Base-by-base conservation (phyloP, 2,329 filamentous ascomycete genomes). In the Trichocomaceae sp. region DNA sequence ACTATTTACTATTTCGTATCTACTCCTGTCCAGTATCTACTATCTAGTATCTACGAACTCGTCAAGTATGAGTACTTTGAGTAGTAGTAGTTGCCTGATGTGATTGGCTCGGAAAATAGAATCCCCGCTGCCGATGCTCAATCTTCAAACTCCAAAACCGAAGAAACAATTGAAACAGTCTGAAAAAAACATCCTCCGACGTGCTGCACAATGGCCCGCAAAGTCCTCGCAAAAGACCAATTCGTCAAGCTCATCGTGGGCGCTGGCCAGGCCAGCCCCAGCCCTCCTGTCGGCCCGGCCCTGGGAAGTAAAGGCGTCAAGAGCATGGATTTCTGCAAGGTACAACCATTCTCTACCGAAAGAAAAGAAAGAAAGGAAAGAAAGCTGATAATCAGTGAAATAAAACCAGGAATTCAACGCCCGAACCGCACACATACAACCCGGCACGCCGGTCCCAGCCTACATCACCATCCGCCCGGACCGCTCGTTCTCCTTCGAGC, bases 321-420 rank as follows among this genome's bases (percentile, higher is more conserved):
- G 79, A 95, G 88, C 56, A 99, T 99, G 86, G 93, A 99, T 75
- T 99, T 97, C 72, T 97, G 93, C 84, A 97, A 97, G 82, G 92
- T 95, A 71, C n/a, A 29, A 5, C 29, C 6, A 33, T 33, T 33
- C 29, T 33, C 10, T 7, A 9, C 29, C 7, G 23, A 26, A 26
- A 4, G 23, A 3, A 26, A 26, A 26, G 23, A 26, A 26, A n/a
- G n/a, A n/a, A 4, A 26, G 23, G 23, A 26, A 7, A 26, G 7
- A 9, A 33, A 9, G 29, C 52, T 49, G 12, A 49, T 33, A 22
- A 31, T 26, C 7, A 9, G n/a, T 5, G 0, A 37, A 9, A 23
- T 8, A 20, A n/a, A n/a, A n/a, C n/a, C 63, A 97, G 92, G 93
- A 97, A 75, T 97, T 97, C 82, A 97, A 97, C 71, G 92, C 92